A percentile compares a stretch with the other conserved stretches of the same genome.
These are phyloP conservation scores for Colletotrichum phormii DNA, from an alignment of 2,329 filamentous ascomycete genomes.

Conservation along the genomic window DNA sequence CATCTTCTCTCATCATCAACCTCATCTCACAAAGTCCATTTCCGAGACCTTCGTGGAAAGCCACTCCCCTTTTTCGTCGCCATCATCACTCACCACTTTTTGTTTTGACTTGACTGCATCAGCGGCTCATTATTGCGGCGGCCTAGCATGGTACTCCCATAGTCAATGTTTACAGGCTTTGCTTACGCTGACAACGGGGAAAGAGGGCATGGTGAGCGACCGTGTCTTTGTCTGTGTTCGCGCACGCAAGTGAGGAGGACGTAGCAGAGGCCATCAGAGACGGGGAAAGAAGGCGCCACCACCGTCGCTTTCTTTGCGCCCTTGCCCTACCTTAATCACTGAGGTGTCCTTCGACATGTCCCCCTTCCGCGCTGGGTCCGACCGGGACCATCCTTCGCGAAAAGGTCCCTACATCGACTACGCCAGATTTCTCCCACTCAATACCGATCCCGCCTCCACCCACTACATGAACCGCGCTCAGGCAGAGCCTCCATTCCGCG, in stretches of 20 bases:
- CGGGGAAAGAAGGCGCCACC: constrained; percentile 1
- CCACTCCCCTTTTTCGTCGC: constrained; percentile 7
- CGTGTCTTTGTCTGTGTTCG: constrained; percentile 35
- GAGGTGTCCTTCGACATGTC: constrained; percentile 21
- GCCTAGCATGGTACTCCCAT: constrained; percentile 35
- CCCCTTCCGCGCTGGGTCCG: constrained; percentile 25
- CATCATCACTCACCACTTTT: background rate
- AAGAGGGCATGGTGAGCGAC: constrained; percentile 35
- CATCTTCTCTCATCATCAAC: constrained; percentile 35
- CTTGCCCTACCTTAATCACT: background rate
- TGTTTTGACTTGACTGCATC: background rate
- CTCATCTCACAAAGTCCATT: constrained; percentile 25
- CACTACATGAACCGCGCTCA: background rate
- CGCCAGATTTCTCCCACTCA: constrained; percentile 10
- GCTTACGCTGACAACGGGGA: constrained; percentile 30
- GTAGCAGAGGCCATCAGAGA: constrained; percentile 1
- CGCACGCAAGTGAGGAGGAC: constrained; percentile 34
- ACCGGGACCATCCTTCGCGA: constrained; percentile 24
- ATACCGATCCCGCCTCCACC: constrained; percentile 8
- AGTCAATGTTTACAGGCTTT: constrained; percentile 34
- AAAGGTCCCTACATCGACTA: constrained; percentile 28
- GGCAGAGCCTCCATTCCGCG: background rate
- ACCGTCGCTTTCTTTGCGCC: constrained; percentile 5
- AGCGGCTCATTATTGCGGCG: constrained; percentile 1
- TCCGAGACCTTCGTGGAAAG: background rate